These are phyloP conservation scores for Delphinella strobiligena DNA, from an alignment of 2,329 filamentous ascomycete genomes.

Conservation along the genomic window DNA sequence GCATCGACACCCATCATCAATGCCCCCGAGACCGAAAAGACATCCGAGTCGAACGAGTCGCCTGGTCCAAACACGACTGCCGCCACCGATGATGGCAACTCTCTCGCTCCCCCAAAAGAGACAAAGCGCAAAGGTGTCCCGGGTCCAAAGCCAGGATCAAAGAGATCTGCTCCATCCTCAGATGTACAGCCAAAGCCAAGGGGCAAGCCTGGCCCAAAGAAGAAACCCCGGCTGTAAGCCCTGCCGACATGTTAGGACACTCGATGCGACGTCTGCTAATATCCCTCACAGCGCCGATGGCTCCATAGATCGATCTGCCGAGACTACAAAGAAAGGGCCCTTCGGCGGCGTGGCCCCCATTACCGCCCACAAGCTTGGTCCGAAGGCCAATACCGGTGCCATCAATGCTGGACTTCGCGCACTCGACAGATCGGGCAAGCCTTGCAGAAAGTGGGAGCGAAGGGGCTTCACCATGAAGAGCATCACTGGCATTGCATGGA, in stretches of 20 bases:
- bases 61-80: conserved; percentile 20
- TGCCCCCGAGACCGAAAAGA: conserved; percentile 25
- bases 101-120: conserved; percentile 35
- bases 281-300: conserved; percentile 36
- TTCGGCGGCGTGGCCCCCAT: conserved; percentile 27
- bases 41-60: conserved; percentile 31
- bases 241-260: background rate
- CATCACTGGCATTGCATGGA: conserved; percentile 81
- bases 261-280: conserved; percentile 8
- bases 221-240: conserved; percentile 86
- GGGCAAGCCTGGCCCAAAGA: conserved; percentile 90
- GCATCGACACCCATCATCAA: conserved; percentile 23
- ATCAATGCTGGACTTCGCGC: conserved; percentile 95
- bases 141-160: conserved; percentile 52
- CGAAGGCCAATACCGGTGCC: conserved; percentile 91
- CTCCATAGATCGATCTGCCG: conserved; percentile 28
- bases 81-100: conserved; percentile 24
- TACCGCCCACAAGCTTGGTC: conserved; percentile 65
- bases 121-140: conserved; percentile 67
- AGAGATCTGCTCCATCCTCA: conserved; percentile 39
- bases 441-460: conserved; percentile 82
- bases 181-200: conserved; percentile 58
- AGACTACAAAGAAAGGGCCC: conserved; percentile 26
- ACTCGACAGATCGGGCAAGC: conserved; percentile 81
- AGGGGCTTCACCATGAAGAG: conserved; percentile 77